Base-by-base conservation (phyloP, 2,329 filamentous ascomycete species). In the Colletotrichum spinosum region DNA sequence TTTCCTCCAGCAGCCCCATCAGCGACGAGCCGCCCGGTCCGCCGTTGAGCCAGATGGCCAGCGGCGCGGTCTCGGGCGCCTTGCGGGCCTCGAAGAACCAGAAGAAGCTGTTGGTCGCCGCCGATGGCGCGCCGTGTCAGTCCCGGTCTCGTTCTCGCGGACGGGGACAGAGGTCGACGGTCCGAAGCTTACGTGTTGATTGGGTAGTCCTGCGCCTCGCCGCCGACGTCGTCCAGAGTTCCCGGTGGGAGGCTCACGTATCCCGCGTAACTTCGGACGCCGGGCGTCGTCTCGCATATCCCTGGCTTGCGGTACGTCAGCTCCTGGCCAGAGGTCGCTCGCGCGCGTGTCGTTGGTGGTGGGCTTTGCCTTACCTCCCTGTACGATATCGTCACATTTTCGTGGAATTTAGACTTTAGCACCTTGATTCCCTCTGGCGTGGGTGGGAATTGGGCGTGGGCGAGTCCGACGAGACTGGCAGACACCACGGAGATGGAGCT, bases 181-280 rank as follows among this genome's bases (percentile, higher is more conserved):
- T 25, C 25, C 25, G 25, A 53, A 41, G 17, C 71, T 48, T 66
- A 90, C 54, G 85, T 88, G 63, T 74, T 83, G 58, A 81, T 76
- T 17, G 79, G 74, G 67, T 83, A 84, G 45, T 77, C 68, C 37
- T 78, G 75, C 33, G 61, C 75, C 81, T 65, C 88, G 69, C 88
- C 87, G 60, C 70, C 64, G 8, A 69, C 67, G 51, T 75, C 76
- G 39, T 83, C 74, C 35, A 70, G 53, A 38, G 73, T 68, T 50
- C 73, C 76, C 2, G 85, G 74, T 17, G 87, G 81, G 56, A 90
- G 73, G 66, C 81, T 80, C 56, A 92, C 84, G 76, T 90, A 89
- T 68, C 89, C 89, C 8, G 87, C 83, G 74, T 88, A 91, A 77
- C 77, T 89, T 85, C 77, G 90, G 84, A 79, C 88, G 79, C 78